Conservation (phyloP, 2,329 filamentous ascomycete species). For the Calonectria ilicicola region DNA sequence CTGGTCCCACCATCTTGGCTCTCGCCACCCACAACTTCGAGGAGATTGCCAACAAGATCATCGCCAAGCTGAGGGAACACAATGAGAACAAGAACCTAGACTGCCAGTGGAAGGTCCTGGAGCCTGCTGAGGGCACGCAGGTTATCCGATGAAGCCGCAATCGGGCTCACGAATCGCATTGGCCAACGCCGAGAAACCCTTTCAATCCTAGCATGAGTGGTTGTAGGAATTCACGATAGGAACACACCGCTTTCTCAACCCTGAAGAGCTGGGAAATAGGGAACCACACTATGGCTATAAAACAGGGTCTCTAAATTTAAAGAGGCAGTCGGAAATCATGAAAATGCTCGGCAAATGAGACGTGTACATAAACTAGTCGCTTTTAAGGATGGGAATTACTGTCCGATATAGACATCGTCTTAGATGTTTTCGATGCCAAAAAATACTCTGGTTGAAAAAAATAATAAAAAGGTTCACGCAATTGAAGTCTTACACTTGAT, state of each 20-base stretch:
- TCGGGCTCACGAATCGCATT: background rate
- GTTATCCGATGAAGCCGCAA: slow-evolving; percentile 51
- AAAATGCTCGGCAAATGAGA: background rate
- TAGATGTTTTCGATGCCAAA: background rate
- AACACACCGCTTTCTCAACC: slow-evolving; percentile 10
- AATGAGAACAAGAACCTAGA: slow-evolving; percentile 72
- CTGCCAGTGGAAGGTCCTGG: slow-evolving; percentile 88
- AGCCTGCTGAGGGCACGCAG: slow-evolving; percentile 81
- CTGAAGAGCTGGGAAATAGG: background rate
- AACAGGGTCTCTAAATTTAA: slow-evolving; percentile 6
- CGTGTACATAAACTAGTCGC: background rate
- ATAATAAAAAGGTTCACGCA: too few relatives aligned
- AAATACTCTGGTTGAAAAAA: background rate
- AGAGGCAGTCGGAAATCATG: background rate
- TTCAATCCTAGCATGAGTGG: slow-evolving; percentile 2
- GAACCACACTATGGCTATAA: background rate
- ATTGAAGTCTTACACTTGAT: too few relatives aligned
- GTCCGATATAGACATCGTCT: background rate
- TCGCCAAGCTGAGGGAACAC: slow-evolving; percentile 76
- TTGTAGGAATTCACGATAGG: slow-evolving; percentile 18
- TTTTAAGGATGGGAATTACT: background rate
- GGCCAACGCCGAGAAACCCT: background rate
- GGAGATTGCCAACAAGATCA: slow-evolving; percentile 83
- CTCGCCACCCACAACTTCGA: slow-evolving; percentile 92
- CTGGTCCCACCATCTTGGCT: slow-evolving; percentile 93